Percentiles rank a stretch among this genome's conserved stretches.
These are phyloP conservation scores for Suhomyces kilbournensis DNA, from an alignment of 805 yeast species.

Conservation along the genomic window DNA sequence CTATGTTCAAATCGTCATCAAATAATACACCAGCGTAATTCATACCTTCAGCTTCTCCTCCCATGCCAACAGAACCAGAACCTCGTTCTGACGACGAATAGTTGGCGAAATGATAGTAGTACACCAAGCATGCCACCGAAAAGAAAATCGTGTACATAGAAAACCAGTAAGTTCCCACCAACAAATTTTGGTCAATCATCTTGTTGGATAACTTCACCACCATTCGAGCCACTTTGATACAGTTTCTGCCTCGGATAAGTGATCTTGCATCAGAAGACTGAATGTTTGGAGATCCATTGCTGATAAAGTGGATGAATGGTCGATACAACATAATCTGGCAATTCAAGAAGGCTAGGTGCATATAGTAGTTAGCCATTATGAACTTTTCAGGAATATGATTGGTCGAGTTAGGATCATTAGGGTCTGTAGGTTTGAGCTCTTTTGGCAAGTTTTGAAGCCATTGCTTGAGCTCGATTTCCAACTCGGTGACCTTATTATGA, in stretches of 20 bases:
- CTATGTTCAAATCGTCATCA: constrained; percentile 44
- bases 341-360: constrained; percentile 70
- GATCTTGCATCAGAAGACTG: constrained; percentile 53
- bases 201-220: constrained; percentile 79
- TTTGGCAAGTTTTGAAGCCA: constrained; percentile 74
- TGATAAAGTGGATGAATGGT: constrained; percentile 82
- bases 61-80: background rate
- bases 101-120: constrained; percentile 62
- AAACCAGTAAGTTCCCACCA: constrained; percentile 89
- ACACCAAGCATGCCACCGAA: constrained; percentile 82
- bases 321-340: constrained; percentile 79
- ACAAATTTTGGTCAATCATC: constrained; percentile 66
- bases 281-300: constrained; percentile 44
- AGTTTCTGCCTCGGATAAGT: constrained; percentile 71
- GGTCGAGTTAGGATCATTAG: constrained; percentile 27
- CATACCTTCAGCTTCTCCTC: constrained; percentile 19
- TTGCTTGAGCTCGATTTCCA: constrained; percentile 64
- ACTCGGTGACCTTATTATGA: constrained; percentile 49
- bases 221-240: constrained; percentile 79
- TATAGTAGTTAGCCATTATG: constrained; percentile 68
- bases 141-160: constrained; percentile 85
- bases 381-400: constrained; percentile 49
- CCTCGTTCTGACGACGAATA: constrained; percentile 19
- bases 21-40: constrained; percentile 45
- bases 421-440: constrained; percentile 72